phyloP scores from a whole-genome alignment of 2,329 filamentous ascomycete genomes.

The Blastomyces silverae region DNA sequence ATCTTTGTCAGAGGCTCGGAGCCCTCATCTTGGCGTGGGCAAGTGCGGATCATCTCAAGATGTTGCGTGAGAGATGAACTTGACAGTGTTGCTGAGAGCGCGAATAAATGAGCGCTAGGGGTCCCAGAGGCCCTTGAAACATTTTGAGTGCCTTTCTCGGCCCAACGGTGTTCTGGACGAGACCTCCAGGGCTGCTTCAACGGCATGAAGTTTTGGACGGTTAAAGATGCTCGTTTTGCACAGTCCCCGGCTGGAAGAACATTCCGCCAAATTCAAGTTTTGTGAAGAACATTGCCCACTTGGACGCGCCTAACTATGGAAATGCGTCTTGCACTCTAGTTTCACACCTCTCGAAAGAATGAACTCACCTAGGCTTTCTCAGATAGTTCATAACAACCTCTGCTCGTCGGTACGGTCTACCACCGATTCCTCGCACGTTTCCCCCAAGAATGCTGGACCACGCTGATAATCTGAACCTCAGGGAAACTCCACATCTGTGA shows the following conservation, averaged over 20 bases:
- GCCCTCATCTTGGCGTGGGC: not conserved
- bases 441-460: not conserved
- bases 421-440: not conserved
- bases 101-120: not conserved
- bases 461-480: not conserved
- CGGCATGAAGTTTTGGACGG: not conserved
- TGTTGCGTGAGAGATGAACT: not conserved
- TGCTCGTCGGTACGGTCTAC: not conserved
- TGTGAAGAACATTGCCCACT: too few relatives aligned
- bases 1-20: not conserved
- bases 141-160: too few relatives aligned
- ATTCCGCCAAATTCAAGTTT: too few relatives aligned
- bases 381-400: not conserved
- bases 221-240: too few relatives aligned
- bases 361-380: not conserved
- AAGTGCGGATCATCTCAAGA: not conserved
- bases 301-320: too few relatives aligned
- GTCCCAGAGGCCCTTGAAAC: not conserved
- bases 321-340: too few relatives aligned
- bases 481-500: not conserved
- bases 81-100: not conserved
- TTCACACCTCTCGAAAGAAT: not conserved
- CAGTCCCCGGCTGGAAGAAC: too few relatives aligned
- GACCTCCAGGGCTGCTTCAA: not conserved
- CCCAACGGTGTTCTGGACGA: too few relatives aligned